Evolutionary conservation across 2,329 filamentous ascomycete species (phyloP).

Genomic region (Arthrobotrys iridis): DNA sequence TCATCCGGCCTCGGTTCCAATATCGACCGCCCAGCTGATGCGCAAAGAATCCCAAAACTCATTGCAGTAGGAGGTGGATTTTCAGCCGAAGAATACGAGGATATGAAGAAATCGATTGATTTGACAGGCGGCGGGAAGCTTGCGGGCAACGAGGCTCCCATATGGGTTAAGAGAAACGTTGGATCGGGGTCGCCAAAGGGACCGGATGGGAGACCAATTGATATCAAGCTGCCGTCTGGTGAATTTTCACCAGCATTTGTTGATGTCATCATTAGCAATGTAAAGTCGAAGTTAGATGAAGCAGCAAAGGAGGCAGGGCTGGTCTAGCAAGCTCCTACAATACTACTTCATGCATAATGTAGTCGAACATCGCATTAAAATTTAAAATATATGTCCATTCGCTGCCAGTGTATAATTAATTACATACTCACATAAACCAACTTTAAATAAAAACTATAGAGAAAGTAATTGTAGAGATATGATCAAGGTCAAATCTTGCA

Average conservation of each 20-base stretch:
- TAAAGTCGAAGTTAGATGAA: slow-evolving; percentile 17
- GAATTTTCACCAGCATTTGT: slow-evolving; percentile 16
- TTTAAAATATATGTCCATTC: no score
- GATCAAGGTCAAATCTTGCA: no score
- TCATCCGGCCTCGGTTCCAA: slow-evolving; percentile 35
- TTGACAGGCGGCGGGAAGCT: slow-evolving; percentile 32
- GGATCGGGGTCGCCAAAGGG: background rate
- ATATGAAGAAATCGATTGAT: slow-evolving; percentile 41
- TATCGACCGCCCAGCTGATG: slow-evolving; percentile 24
- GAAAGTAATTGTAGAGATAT: no score
- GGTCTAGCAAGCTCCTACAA: background rate
- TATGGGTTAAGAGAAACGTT: slow-evolving; percentile 32
- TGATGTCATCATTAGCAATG: slow-evolving; percentile 1
- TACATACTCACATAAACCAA: no score
- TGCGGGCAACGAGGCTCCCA: slow-evolving; percentile 13
- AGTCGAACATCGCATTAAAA: no score
- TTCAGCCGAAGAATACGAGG: slow-evolving; percentile 30
- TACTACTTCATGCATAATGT: background rate
- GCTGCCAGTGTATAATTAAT: no score
- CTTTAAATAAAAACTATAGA: no score
- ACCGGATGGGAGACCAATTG: slow-evolving; percentile 5
- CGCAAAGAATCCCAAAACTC: slow-evolving; percentile 34
- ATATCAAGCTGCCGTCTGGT: slow-evolving; percentile 20
- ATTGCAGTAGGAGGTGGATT: slow-evolving; percentile 35
- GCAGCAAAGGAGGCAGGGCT: slow-evolving; percentile 25